phyloP scores from a whole-genome alignment of 2,329 filamentous ascomycete species.

The Ceratocystis albifundus region DNA sequence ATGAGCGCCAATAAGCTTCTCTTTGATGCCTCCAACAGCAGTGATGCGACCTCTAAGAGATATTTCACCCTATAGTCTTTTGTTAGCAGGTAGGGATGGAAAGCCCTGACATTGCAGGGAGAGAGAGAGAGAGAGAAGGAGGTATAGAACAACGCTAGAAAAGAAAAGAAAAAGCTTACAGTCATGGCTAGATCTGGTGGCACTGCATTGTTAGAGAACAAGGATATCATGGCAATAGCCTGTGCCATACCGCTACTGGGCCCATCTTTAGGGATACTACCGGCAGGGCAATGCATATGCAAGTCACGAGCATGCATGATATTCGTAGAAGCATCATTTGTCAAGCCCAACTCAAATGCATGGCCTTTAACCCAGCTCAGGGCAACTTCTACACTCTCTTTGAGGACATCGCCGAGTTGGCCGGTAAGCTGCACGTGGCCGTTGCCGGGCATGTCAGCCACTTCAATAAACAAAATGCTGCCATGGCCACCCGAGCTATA shows the following conservation, averaged over 20 bases:
- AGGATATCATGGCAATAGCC: slow-evolving; percentile 79
- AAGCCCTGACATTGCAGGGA: neutral
- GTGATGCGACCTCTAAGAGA: slow-evolving; percentile 81
- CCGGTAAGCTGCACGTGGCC: slow-evolving; percentile 91
- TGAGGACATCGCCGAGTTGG: slow-evolving; percentile 90
- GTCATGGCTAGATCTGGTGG: slow-evolving; percentile 95
- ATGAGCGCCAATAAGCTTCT: slow-evolving; percentile 92
- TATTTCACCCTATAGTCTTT: slow-evolving; percentile 45
- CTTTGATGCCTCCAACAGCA: slow-evolving; percentile 94
- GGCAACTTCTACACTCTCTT: slow-evolving; percentile 93
- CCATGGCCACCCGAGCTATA: slow-evolving; percentile 89
- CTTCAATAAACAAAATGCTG: slow-evolving; percentile 95
- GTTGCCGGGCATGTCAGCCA: slow-evolving; percentile 89
- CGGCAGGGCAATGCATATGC: slow-evolving; percentile 91
- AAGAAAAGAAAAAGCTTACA: slow-evolving; percentile 36
- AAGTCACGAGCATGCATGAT: slow-evolving; percentile 93
- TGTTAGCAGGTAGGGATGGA: slow-evolving; percentile 15
- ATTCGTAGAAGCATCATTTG: slow-evolving; percentile 67
- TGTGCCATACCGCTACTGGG: slow-evolving; percentile 82
- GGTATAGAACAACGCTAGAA: slow-evolving; percentile 20
- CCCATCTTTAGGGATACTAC: slow-evolving; percentile 90
- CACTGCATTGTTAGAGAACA: slow-evolving; percentile 77
- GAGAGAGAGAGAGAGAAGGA: neutral
- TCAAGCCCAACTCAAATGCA: slow-evolving; percentile 79
- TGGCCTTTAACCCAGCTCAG: slow-evolving; percentile 96